Percentiles rank a stretch among this genome's conserved stretches.
phyloP scores from a whole-genome alignment of 2,329 filamentous ascomycete species.

The Zelopaecilomyces penicillatus region DNA sequence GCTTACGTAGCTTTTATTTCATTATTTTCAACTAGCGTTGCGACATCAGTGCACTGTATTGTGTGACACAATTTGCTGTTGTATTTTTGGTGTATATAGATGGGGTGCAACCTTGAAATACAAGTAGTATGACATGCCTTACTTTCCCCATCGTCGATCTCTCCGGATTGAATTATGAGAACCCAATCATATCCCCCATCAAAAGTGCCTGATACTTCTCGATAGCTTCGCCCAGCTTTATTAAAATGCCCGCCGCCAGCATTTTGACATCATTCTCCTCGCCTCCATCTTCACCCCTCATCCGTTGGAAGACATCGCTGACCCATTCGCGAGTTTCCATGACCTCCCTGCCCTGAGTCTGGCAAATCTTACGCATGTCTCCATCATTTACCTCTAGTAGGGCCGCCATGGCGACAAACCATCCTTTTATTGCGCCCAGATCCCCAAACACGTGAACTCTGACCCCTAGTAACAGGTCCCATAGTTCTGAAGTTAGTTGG shows the following conservation, averaged over 20 bases:
- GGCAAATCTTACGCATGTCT: conserved; percentile 63
- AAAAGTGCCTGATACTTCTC: conserved; percentile 72
- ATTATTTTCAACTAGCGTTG: too few species aligned
- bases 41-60: too few species aligned
- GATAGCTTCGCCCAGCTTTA: conserved; percentile 72
- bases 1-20: too few species aligned
- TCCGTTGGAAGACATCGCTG: conserved; percentile 60
- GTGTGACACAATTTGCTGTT: background rate
- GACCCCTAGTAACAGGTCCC: conserved; percentile 69
- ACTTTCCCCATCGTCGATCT: too few species aligned
- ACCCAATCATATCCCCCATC: conserved; percentile 58
- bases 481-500: conserved; percentile 75
- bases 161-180: conserved; percentile 8
- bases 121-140: background rate
- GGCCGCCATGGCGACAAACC: conserved; percentile 72
- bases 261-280: conserved; percentile 77
- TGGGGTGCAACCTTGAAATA: background rate
- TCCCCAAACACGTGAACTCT: conserved; percentile 54
- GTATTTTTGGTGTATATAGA: background rate
- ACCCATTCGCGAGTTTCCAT: conserved; percentile 88
- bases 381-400: conserved; percentile 73
- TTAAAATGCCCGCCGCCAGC: conserved; percentile 66
- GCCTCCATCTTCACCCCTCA: conserved; percentile 39
- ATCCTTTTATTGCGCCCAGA: conserved; percentile 58
- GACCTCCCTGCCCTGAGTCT: conserved; percentile 65